Conservation (phyloP, 176 grass and related monocot species). For the Cenchrus purpureus region DNA sequence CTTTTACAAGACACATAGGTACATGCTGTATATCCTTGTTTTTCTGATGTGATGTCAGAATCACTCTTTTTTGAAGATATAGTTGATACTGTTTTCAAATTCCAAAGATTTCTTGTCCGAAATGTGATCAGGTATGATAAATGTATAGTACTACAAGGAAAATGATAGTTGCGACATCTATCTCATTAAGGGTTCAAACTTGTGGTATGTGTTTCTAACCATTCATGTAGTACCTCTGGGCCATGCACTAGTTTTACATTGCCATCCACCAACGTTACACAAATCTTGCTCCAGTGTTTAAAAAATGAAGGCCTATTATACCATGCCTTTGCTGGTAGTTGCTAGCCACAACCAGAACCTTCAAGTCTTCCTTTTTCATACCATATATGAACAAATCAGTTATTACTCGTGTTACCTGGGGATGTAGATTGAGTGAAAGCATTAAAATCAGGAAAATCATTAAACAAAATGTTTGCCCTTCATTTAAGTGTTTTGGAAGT, state of each 20-base stretch:
- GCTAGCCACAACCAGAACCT: neutral
- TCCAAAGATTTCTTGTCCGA: neutral
- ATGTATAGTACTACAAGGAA: neutral
- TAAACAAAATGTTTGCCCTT: no score
- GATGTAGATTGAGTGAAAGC: neutral
- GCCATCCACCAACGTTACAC: neutral
- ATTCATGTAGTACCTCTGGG: neutral
- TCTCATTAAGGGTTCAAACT: neutral
- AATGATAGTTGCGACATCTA: neutral
- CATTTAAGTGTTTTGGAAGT: no score
- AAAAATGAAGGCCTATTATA: neutral
- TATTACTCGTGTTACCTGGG: neutral
- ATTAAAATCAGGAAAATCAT: neutral
- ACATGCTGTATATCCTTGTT: neutral
- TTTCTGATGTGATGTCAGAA: neutral
- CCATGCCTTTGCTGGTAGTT: neutral
- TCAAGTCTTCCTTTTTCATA: neutral
- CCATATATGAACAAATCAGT: neutral
- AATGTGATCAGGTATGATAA: neutral
- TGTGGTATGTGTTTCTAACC: neutral
- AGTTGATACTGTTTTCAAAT: neutral
- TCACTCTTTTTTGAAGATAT: neutral
- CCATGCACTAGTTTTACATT: conserved; percentile 3
- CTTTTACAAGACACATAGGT: neutral
- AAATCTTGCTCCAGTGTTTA: neutral